Percentiles rank a stretch among this genome's conserved stretches.
These are phyloP conservation scores for Deuterostichococcus epilithicus DNA, from an alignment of 139 green algal genomes.

Conservation along the genomic window DNA sequence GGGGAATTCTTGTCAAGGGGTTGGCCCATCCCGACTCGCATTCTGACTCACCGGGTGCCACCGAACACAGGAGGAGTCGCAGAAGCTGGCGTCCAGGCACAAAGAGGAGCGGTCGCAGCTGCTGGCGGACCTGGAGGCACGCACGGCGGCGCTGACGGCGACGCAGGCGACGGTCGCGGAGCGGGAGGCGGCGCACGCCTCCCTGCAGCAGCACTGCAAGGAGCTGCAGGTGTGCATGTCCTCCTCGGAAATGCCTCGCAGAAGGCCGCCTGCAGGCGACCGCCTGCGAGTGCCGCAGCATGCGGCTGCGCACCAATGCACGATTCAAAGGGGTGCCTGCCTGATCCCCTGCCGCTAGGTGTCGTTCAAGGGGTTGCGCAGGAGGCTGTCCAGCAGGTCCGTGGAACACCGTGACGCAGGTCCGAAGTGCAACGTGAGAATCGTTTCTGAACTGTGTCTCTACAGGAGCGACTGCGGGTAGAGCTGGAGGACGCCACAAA, in stretches of 20 bases:
- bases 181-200: background rate
- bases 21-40: background rate
- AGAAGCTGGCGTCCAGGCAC: conserved; percentile 3
- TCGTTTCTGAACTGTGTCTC: no score
- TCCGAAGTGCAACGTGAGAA: no score
- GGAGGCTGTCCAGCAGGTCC: background rate
- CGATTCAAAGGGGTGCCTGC: background rate
- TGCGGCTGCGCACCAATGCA: background rate
- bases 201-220: conserved; percentile 8
- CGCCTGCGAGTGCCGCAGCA: background rate
- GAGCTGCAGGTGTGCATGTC: background rate
- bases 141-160: background rate
- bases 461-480: background rate
- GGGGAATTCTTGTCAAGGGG: background rate
- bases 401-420: no score
- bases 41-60: background rate
- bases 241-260: background rate
- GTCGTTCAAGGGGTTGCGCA: background rate
- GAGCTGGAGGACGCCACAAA: background rate
- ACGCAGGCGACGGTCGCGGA: background rate
- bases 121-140: background rate
- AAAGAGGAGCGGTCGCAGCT: background rate
- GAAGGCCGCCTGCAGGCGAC: background rate
- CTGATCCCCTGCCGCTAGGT: background rate
- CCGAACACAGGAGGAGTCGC: conserved; percentile 6